Evolutionary conservation across 768 basidiomycete species (phyloP), one percentile per base, ranked within the genome.

Genomic region (Pulveroboletus sp.): DNA sequence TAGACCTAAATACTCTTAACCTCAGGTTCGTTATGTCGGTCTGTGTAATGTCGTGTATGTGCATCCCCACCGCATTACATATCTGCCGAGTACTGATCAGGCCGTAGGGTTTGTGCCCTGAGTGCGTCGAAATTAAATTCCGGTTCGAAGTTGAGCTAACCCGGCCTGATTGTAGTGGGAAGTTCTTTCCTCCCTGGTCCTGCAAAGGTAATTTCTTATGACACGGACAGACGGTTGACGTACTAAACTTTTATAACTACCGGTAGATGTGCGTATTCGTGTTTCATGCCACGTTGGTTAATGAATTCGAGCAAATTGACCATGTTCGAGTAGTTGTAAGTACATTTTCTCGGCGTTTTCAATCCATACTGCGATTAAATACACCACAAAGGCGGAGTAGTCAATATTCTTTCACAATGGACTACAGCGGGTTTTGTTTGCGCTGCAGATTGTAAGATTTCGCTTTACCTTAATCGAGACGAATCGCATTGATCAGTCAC

Each of bases 101-200:
- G 4, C 5, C 6, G 2, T 31, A 56, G 54, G 11, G 19, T 14
- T 4, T 21, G n/a, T 19, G n/a, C 43, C 5, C 3, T 56, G 10
- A 5, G 55, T 51, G 40, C 8, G 53, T 47, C 25, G n/a, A 2
- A 20, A 20, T 8, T 31, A 9, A 23, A 1, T 24, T 20, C 14
- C 0, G 17, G 16, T 14, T n/a, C n/a, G n/a, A 16, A 10, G 21
- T 16, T 27, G 2, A 29, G 14, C 39, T 58, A 17, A 59, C 35
- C 6, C 17, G 13, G 9, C n/a, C 12, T 14, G 36, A 33, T 19
- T 1, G 21, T 10, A 58, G 52, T 44, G 36, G 45, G 48, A 21
- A 47, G 48, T 34, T 49, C 52, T 9, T 47, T 57, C 19, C 21
- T 57, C 9, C 38, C 57, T 31, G 47, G 44, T 6, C 47, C 51